Conservation (phyloP, 306 rosid species). For the Mucuna pruriens region DNA sequence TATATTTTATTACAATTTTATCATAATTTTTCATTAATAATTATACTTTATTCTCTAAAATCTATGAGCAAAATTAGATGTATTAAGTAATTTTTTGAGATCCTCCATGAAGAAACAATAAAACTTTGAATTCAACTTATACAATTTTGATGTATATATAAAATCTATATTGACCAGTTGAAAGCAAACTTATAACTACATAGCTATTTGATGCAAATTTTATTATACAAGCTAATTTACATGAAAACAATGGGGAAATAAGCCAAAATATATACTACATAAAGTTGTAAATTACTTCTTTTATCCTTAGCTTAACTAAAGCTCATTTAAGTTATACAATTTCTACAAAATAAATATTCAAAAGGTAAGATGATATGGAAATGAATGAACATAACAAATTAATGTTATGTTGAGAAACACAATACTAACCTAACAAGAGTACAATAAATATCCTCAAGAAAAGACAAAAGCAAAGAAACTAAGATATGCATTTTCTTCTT, state of each 20-base stretch:
- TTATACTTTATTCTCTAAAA: too few species aligned
- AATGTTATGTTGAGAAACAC: slow-evolving; percentile 16
- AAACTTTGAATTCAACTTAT: slow-evolving; percentile 8
- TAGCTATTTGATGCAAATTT: slow-evolving; percentile 17
- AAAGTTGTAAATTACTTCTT: slow-evolving; percentile 28
- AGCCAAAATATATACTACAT: slow-evolving; percentile 2
- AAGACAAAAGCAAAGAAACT: slow-evolving; percentile 64
- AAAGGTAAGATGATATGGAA: neutral
- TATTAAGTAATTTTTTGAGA: too few species aligned
- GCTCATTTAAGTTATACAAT: slow-evolving; percentile 61
- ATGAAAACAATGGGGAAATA: neutral
- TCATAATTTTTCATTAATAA: too few species aligned
- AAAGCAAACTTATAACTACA: slow-evolving; percentile 31
- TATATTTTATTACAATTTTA: too few species aligned
- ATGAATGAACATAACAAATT: neutral
- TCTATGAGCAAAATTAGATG: too few species aligned
- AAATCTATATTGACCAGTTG: neutral
- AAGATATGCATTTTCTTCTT: slow-evolving; percentile 67
- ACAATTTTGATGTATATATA: slow-evolving; percentile 27
- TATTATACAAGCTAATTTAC: slow-evolving; percentile 41
- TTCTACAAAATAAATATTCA: slow-evolving; percentile 51
- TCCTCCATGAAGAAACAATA: neutral
- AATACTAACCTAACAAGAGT: slow-evolving; percentile 58
- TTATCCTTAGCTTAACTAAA: slow-evolving; percentile 60
- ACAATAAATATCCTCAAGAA: slow-evolving; percentile 70